These are phyloP conservation scores for Calonectria ilicicola DNA, from an alignment of 2,329 filamentous ascomycete species.

Conservation along the genomic window DNA sequence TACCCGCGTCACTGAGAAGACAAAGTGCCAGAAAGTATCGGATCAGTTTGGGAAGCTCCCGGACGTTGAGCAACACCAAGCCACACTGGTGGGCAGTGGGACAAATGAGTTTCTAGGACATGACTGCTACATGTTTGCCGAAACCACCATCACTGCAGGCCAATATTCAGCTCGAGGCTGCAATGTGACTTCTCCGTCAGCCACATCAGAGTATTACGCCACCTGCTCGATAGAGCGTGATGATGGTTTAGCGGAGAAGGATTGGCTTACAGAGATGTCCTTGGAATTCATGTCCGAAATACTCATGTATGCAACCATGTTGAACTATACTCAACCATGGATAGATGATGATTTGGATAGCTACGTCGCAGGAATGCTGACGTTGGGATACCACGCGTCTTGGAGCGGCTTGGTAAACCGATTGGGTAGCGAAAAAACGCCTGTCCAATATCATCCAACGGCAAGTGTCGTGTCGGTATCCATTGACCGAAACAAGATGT, in stretches of 20 bases:
- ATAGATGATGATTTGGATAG: background rate
- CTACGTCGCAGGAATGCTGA: background rate
- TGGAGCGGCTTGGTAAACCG: background rate
- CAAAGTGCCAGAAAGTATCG: background rate
- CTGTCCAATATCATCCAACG: background rate
- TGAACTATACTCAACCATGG: slow-evolving; percentile 5
- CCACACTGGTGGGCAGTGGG: background rate
- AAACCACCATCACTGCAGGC: background rate
- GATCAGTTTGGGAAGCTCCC: background rate
- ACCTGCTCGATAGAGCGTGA: background rate
- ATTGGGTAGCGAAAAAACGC: background rate
- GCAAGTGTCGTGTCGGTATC: background rate
- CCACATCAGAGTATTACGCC: background rate
- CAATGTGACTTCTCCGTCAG: background rate
- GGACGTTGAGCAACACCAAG: background rate
- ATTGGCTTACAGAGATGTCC: background rate
- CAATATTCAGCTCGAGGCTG: background rate
- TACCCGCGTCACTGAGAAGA: background rate
- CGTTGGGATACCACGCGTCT: background rate
- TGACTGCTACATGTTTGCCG: slow-evolving; percentile 3
- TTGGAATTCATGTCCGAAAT: background rate
- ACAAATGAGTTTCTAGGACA: background rate
- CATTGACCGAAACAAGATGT: background rate
- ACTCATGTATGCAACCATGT: background rate
- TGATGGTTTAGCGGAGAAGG: background rate